phyloP scores from a whole-genome alignment of 768 basidiomycete species.

The Vararia minispora region DNA sequence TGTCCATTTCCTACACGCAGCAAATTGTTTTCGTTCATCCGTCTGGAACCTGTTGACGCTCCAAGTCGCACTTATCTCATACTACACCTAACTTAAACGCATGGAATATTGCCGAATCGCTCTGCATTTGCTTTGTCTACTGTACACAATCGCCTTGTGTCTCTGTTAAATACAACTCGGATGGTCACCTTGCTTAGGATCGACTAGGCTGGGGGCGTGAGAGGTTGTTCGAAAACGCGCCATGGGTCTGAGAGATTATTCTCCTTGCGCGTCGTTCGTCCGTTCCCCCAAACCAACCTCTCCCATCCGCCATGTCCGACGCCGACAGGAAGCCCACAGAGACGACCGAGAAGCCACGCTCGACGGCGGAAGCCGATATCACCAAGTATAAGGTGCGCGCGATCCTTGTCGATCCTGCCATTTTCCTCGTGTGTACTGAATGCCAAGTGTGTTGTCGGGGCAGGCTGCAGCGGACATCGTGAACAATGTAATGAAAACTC shows the following conservation, averaged over 20 bases:
- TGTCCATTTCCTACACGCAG: no score
- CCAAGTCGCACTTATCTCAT: no score
- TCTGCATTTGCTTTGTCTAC: no score
- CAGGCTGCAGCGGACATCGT: constrained; percentile 91
- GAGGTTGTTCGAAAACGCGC: no score
- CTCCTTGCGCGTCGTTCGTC: constrained; percentile 3
- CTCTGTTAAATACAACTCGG: neutral
- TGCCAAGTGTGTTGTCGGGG: constrained; percentile 1
- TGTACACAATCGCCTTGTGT: neutral
- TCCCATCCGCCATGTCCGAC: constrained; percentile 46
- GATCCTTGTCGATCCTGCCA: constrained; percentile 1
- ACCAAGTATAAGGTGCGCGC: constrained; percentile 74
- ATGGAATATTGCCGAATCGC: no score
- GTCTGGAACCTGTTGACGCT: no score
- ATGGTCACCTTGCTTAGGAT: no score
- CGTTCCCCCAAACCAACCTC: neutral
- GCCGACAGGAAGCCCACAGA: constrained; percentile 32
- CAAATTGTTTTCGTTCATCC: no score
- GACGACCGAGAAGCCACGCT: constrained; percentile 32
- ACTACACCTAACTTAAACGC: no score
- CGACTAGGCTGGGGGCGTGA: no score
- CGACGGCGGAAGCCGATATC: constrained; percentile 61
- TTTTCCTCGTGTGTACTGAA: constrained; percentile 1
- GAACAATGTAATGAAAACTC: constrained; percentile 72
- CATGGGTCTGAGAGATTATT: constrained; percentile 1